A percentile compares a stretch with the other conserved stretches of the same genome.
phyloP scores from a whole-genome alignment of 345 rosid genomes.

The Kernera saxatilis region DNA sequence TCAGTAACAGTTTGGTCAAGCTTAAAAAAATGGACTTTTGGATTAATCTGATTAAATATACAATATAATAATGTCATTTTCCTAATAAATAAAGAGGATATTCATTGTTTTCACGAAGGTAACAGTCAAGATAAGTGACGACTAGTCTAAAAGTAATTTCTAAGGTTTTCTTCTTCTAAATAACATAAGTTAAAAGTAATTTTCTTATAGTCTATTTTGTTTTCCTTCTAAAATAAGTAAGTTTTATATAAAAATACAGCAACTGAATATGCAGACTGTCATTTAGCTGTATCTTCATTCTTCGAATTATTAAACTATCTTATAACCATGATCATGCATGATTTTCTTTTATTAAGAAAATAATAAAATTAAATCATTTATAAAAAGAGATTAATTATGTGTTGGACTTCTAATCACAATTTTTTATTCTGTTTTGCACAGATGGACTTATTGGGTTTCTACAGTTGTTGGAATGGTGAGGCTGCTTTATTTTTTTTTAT shows the following conservation, averaged over 20 bases:
- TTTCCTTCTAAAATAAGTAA: background rate
- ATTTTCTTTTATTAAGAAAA: background rate
- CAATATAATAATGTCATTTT: background rate
- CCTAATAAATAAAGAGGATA: background rate
- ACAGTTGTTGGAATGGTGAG: constrained; percentile 47
- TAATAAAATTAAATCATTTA: background rate
- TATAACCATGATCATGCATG: background rate
- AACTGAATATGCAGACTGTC: background rate
- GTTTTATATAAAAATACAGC: background rate
- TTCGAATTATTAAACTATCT: background rate
- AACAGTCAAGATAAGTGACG: background rate
- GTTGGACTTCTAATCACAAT: background rate
- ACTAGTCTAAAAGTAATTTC: background rate
- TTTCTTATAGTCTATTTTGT: background rate
- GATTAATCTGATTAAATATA: background rate
- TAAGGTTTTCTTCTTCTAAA: background rate
- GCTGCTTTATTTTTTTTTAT: background rate
- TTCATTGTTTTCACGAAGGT: background rate
- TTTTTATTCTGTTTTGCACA: constrained; percentile 11
- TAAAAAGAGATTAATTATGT: background rate
- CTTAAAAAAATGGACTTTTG: background rate
- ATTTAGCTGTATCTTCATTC: background rate
- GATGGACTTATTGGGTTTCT: constrained; percentile 48
- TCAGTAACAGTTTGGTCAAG: background rate
- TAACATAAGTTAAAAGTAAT: background rate